A percentile compares a stretch with the other conserved stretches of the same genome.
These are phyloP conservation scores for Centrapalus pauciflorus DNA, from an alignment of 129 eudicot genomes.

Conservation along the genomic window DNA sequence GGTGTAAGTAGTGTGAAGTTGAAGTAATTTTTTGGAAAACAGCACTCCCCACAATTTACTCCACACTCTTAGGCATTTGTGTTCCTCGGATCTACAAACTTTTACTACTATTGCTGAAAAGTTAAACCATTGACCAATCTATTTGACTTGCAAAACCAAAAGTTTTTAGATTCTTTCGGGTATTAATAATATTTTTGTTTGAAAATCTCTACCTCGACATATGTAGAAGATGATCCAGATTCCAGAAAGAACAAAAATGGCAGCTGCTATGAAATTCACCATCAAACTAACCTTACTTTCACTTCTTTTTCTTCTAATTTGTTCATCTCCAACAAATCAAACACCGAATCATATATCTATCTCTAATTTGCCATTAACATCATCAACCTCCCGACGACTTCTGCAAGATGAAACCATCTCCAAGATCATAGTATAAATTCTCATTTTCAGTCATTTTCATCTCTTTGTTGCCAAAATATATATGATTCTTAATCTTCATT, in stretches of 20 bases:
- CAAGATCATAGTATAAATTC: constrained; percentile 3
- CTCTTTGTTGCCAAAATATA: background rate
- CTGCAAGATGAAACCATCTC: constrained; percentile 19
- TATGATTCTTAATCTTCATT: background rate
- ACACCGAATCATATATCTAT: background rate
- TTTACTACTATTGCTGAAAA: background rate
- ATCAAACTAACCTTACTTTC: constrained; percentile 2
- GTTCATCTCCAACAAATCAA: constrained; percentile 1
- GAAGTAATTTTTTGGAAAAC: background rate
- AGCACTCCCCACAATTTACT: background rate
- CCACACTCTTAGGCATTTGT: constrained; percentile 11
- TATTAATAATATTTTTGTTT: too few species aligned
- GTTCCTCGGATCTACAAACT: background rate
- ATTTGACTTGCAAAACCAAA: too few species aligned
- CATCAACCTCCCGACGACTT: constrained; percentile 9
- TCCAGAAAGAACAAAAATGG: constrained; percentile 7
- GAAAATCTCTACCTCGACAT: too few species aligned
- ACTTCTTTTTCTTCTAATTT: constrained; percentile 4
- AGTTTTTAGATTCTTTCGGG: too few species aligned
- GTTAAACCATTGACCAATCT: background rate
- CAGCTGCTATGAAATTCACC: background rate
- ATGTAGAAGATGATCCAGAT: constrained; percentile 5
- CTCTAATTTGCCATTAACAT: background rate
- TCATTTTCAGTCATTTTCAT: background rate
- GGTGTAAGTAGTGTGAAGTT: constrained; percentile 2